Base-by-base conservation (phyloP, 805 yeast species). In the Kluyveromyces aestuarii region DNA sequence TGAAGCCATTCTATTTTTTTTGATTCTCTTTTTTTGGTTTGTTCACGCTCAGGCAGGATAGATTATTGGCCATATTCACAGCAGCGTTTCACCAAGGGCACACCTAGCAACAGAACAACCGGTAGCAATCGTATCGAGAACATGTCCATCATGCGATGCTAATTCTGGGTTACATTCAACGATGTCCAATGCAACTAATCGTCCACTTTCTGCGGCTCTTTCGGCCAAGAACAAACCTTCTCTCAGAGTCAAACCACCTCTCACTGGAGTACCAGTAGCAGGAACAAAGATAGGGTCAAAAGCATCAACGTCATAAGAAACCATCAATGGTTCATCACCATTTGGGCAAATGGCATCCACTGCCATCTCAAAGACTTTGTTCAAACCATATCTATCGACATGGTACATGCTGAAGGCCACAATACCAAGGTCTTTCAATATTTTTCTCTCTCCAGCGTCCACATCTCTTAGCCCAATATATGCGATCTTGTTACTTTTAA, bases 211-310 rank as follows among this genome's bases (percentile, higher is more conserved):
- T 8, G 96, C 96, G 35, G 90, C 73, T 55, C 91, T 93, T 71
- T 91, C 99, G 52, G 90, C 93, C 47, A 91, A 69, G 64, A 84
- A 91, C 64, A 93, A 76, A 45, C 96, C 97, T 70, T 91, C 99
- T 71, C 99, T 80, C 67, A 91, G 76, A 8, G 96, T 83, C 55
- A 91, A 73, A 3, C 99, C 99, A 55, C 98, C 98, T 66, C 96
- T 82, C 14, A 91, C 99, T 40, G 97, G 91, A 1, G 99, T 93
- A 48, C 99, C 99, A 1, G 99, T 91, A 38, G 97, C 96, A 17
- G 96, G 97, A 13, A 93, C 96, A 62, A 74, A 89, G 52, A 81
- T 75, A 44, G 98, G 98, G 68, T 91, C 99, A 50, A 93, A 83
- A 40, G 97, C 97, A 69, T 91, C 99, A 41, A 91, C 97, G 63